phyloP scores from a whole-genome alignment of 495 filamentous ascomycete species.

The Cryomyces antarcticus region DNA sequence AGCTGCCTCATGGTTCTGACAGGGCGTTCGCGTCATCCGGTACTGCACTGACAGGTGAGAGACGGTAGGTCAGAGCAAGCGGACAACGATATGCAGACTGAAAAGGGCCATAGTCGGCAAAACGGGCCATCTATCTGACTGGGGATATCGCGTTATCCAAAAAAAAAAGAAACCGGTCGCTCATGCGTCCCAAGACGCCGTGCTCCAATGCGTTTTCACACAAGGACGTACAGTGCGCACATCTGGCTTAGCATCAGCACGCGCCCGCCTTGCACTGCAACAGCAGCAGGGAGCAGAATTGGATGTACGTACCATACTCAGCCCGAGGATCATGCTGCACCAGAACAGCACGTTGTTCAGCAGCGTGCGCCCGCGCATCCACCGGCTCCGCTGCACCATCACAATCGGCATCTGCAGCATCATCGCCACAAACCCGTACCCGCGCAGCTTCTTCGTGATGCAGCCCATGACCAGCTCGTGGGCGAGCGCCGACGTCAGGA shows the following conservation, averaged over 20 bases:
- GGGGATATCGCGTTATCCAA: too few relatives aligned
- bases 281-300: background rate
- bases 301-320: slow-evolving; percentile 58
- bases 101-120: too few relatives aligned
- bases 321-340: slow-evolving; percentile 81
- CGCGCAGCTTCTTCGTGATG: slow-evolving; percentile 89
- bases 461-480: slow-evolving; percentile 96
- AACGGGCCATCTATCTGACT: too few relatives aligned
- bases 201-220: too few relatives aligned
- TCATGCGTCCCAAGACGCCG: too few relatives aligned
- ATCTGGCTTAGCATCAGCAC: slow-evolving; percentile 19
- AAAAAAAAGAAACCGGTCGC: too few relatives aligned
- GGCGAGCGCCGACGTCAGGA: slow-evolving; percentile 68
- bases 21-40: too few relatives aligned
- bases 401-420: slow-evolving; percentile 95
- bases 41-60: too few relatives aligned
- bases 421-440: slow-evolving; percentile 84
- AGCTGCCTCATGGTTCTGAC: too few relatives aligned
- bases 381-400: slow-evolving; percentile 62
- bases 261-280: background rate
- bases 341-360: slow-evolving; percentile 91
- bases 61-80: too few relatives aligned
- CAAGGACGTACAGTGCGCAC: slow-evolving; percentile 35
- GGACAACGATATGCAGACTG: too few relatives aligned
- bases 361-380: slow-evolving; percentile 48